Evolutionary conservation across 2,329 filamentous ascomycete species (phyloP).

Genomic region (Calycina herbarum): DNA sequence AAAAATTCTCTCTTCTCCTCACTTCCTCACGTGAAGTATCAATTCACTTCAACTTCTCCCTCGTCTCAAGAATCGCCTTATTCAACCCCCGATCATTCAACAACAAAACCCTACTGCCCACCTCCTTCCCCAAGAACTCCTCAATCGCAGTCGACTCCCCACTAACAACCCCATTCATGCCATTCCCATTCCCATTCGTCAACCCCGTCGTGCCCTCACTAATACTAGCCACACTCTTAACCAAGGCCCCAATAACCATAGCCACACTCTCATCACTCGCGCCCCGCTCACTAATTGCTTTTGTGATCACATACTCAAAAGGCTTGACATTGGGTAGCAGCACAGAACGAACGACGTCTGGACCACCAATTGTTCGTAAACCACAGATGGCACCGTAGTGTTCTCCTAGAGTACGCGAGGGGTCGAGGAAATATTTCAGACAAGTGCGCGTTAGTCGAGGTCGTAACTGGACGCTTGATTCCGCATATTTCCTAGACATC

Average conservation of each 20-base stretch:
- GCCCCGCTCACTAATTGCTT: slow-evolving; percentile 53
- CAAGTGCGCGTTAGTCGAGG: slow-evolving; percentile 90
- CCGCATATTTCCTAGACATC: slow-evolving; percentile 78
- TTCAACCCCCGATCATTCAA: slow-evolving; percentile 33
- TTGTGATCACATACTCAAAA: slow-evolving; percentile 61
- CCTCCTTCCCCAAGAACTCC: slow-evolving; percentile 34
- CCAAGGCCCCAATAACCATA: slow-evolving; percentile 57
- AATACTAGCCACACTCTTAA: slow-evolving; percentile 55
- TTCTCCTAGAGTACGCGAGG: slow-evolving; percentile 75
- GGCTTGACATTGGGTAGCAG: slow-evolving; percentile 66
- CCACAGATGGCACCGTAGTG: slow-evolving; percentile 89
- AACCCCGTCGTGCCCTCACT: slow-evolving; percentile 16
- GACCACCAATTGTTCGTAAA: slow-evolving; percentile 72
- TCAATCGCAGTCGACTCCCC: slow-evolving; percentile 28
- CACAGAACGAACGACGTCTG: slow-evolving; percentile 62
- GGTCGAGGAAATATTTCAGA: slow-evolving; percentile 88
- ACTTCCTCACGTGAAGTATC: not conserved
- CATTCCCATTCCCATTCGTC: slow-evolving; percentile 24
- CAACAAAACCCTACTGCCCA: slow-evolving; percentile 32
- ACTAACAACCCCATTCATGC: slow-evolving; percentile 23
- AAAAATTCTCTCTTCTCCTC: not conserved
- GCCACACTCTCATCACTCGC: slow-evolving; percentile 57
- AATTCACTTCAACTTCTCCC: slow-evolving; percentile 19
- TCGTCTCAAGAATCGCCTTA: slow-evolving; percentile 33
- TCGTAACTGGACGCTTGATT: slow-evolving; percentile 77